Base-by-base conservation (phyloP, 495 filamentous ascomycete species). In the Penicillium macrosclerotiorum region DNA sequence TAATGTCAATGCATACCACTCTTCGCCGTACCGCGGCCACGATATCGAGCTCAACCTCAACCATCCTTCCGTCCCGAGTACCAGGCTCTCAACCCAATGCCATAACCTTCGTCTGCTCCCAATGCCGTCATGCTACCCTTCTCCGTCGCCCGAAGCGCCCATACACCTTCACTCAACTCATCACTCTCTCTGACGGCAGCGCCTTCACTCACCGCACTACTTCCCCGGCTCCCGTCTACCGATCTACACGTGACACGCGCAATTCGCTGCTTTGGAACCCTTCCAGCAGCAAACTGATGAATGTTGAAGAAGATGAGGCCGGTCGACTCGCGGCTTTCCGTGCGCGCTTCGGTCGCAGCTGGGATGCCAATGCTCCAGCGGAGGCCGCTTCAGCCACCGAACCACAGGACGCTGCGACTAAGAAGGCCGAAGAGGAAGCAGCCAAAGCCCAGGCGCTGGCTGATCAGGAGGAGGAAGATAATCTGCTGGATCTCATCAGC, bases 201-300 rank as follows among this genome's bases (percentile, higher is more conserved):
- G 86, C 89, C 43, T 96, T 82, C 79, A 82, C 85, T 9, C 78
- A 87, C 46, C 91, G 94, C 59, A 96, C 94, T 6, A 94, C 92
- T 9, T 89, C 84, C 7, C 93, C 93, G 3, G 52, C 70, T 11
- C 86, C 88, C 2, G 70, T 97, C 31, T 88, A 90, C 77, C 79
- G 79, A 45, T 79, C 76, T 41, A 81, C 78, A 31, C 90, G 92
- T 65, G 93, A 98, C 76, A 85, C 81, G 35, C 81, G 88, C 52
- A 98, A 97, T 75, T 81, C 88, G 47, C 71, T 84, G 3, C 66
- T 96, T 22, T 98, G 93, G 93, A 93, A 97, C 63, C 94, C 93
- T 2, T 79, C 73, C 26, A 78, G 82, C 47, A 80, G 82, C 62
- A 82, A 84, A 42, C 69, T 98, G 63, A 70, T 83, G 60, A 94